These are phyloP conservation scores for Cunninghamia lanceolata DNA, from an alignment of 75 land plant genomes.

Conservation along the genomic window DNA sequence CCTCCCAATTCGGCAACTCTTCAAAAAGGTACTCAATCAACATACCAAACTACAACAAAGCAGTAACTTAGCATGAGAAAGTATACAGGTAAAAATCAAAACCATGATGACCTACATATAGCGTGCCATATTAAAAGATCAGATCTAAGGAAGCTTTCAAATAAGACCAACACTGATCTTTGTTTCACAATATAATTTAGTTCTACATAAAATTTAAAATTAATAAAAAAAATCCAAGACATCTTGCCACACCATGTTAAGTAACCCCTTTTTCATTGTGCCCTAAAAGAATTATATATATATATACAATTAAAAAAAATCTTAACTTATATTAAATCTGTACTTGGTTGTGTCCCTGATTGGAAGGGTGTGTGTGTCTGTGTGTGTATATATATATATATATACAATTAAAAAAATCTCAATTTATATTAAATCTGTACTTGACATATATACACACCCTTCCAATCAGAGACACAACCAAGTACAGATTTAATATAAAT, in stretches of 20 bases:
- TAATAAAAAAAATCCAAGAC: not conserved
- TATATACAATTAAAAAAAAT: no score
- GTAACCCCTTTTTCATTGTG: no score
- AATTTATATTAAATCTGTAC: no score
- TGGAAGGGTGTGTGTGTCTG: no score
- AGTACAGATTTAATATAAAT: no score
- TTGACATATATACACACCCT: no score
- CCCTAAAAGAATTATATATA: no score
- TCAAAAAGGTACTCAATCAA: conserved; percentile 91
- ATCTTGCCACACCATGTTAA: not conserved
- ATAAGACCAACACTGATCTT: not conserved
- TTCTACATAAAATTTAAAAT: not conserved
- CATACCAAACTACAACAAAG: conserved; percentile 90
- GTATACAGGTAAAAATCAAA: not conserved
- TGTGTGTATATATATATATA: no score
- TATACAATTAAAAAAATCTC: no score
- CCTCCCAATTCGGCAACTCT: conserved; percentile 87
- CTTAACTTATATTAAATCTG: no score
- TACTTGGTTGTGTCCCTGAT: no score
- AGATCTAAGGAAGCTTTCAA: not conserved
- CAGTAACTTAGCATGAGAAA: not conserved
- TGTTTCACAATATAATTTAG: not conserved
- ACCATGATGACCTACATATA: not conserved
- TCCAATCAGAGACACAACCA: no score
- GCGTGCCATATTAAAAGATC: not conserved